Conservation (phyloP, 192 early-diverging fungal species). For the Backusella westeae region DNA sequence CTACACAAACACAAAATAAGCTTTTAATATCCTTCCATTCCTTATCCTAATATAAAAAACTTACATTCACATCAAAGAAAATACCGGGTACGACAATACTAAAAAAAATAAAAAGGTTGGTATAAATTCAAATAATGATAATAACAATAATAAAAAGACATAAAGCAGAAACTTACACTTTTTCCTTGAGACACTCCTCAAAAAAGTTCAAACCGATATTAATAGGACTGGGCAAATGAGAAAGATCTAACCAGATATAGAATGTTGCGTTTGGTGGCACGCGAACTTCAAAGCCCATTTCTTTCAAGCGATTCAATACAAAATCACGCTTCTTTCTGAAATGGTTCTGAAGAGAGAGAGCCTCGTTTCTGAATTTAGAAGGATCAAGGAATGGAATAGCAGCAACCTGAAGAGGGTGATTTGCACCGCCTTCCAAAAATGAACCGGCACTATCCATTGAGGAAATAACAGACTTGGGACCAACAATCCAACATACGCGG, state of each 20-base stretch:
- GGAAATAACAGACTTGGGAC: conserved; percentile 47
- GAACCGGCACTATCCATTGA: conserved; percentile 44
- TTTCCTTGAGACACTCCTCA: conserved; percentile 49
- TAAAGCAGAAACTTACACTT: conserved; percentile 40
- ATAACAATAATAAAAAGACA: neutral
- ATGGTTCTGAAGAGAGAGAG: conserved; percentile 42
- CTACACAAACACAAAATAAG: neutral
- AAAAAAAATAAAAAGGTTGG: neutral
- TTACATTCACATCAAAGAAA: conserved; percentile 54
- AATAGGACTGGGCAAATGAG: conserved; percentile 40
- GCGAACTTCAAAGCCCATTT: conserved; percentile 38
- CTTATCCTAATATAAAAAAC: neutral
- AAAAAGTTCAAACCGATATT: conserved; percentile 51
- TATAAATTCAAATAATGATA: neutral
- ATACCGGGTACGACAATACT: conserved; percentile 41
- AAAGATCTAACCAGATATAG: conserved; percentile 50
- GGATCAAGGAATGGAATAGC: conserved; percentile 50
- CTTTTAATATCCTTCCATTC: neutral
- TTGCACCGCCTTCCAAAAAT: conserved; percentile 51
- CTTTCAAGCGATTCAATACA: conserved; percentile 33
- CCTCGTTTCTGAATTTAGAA: conserved; percentile 33
- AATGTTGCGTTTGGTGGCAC: conserved; percentile 47
- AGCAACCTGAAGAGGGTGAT: conserved; percentile 48
- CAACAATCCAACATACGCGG: conserved; percentile 52
- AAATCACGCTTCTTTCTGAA: conserved; percentile 45